phyloP scores from a whole-genome alignment of 169 alveolate genomes.

The Pseudocohnilembus persalinus region DNA sequence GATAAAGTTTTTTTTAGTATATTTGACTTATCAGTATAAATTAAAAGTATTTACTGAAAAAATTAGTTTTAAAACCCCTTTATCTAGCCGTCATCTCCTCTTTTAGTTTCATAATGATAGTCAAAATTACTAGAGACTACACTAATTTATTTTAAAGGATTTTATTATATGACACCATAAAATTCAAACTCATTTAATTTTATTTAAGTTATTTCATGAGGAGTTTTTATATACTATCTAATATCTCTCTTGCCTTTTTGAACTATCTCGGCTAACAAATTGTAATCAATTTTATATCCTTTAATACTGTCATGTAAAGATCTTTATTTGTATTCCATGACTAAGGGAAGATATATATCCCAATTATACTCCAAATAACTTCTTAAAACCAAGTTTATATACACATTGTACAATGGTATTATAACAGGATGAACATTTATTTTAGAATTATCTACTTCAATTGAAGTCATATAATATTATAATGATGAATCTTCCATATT shows the following conservation, averaged over 20 bases:
- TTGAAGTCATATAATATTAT: not conserved
- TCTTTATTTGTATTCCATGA: not conserved
- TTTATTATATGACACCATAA: not conserved
- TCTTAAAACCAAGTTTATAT: not conserved
- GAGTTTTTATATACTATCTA: not conserved
- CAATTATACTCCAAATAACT: not conserved
- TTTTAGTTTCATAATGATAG: not conserved
- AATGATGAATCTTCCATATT: not conserved
- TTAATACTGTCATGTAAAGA: not conserved
- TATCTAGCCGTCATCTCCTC: not conserved
- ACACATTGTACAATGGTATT: not conserved
- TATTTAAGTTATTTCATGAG: not conserved
- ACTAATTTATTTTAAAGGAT: not conserved
- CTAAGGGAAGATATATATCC: not conserved
- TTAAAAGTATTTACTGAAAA: no score
- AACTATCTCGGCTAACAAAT: not conserved
- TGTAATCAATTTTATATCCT: not conserved
- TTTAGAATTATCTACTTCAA: no score
- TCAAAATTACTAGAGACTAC: not conserved
- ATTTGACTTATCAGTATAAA: no score
- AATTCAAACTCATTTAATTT: not conserved
- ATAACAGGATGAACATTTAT: not conserved
- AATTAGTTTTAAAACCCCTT: not conserved
- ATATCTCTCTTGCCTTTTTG: not conserved
- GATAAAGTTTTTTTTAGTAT: no score